These are phyloP conservation scores for Debaryomyces tyrocola DNA, from an alignment of 805 yeast species.

Conservation along the genomic window DNA sequence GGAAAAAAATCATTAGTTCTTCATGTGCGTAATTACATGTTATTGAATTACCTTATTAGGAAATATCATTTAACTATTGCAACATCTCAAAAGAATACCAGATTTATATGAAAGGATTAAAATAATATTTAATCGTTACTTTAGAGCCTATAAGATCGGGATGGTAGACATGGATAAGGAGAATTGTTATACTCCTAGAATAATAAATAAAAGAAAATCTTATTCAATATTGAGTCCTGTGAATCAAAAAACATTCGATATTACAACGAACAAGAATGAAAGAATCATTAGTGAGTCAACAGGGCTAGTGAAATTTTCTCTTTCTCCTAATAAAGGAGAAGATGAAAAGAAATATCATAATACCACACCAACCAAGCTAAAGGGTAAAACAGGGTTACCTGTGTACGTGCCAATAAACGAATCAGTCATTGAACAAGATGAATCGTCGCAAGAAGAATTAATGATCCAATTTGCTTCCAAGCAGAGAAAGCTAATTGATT, in stretches of 20 bases:
- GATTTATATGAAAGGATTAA: neutral
- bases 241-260: neutral
- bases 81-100: neutral
- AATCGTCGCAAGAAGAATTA: constrained; percentile 10
- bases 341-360: neutral
- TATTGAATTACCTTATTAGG: constrained; percentile 10
- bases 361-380: neutral
- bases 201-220: constrained; percentile 11
- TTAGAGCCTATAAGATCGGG: neutral
- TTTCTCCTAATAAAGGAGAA: constrained; percentile 15
- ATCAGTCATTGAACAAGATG: constrained; percentile 3
- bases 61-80: neutral
- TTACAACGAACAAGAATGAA: constrained; percentile 4
- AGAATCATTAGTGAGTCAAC: constrained; percentile 51
- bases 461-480: constrained; percentile 43
- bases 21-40: constrained; percentile 7
- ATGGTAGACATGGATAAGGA: constrained; percentile 3
- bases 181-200: constrained; percentile 7
- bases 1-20: neutral
- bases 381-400: constrained; percentile 26
- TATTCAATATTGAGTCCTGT: constrained; percentile 14
- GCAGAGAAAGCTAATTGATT: constrained; percentile 52
- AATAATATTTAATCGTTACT: neutral
- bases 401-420: constrained; percentile 33
- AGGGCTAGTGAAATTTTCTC: constrained; percentile 48